Percentiles rank a stretch among this genome's conserved stretches.
phyloP scores from a whole-genome alignment of 1,139 yeast genomes.

The Taphrina communis region DNA sequence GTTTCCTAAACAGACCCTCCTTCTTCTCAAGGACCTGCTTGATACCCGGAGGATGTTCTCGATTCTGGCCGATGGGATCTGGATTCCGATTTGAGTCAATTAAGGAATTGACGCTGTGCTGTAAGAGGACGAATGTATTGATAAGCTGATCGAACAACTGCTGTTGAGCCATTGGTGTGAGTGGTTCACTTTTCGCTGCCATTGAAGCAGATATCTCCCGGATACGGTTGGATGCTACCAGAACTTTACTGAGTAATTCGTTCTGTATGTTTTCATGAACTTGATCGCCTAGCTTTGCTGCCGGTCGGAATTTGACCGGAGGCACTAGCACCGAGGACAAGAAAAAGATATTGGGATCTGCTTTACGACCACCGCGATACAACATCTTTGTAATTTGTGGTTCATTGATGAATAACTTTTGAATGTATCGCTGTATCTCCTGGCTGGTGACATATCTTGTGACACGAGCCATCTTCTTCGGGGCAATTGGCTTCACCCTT shows the following conservation, averaged over 20 bases:
- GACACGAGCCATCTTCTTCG: slow-evolving; percentile 4
- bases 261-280: slow-evolving; percentile 94
- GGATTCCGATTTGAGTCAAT: slow-evolving; percentile 92
- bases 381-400: slow-evolving; percentile 61
- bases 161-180: slow-evolving; percentile 74
- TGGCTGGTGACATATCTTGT: slow-evolving; percentile 34
- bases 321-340: slow-evolving; percentile 88
- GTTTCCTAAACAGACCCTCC: slow-evolving; percentile 97
- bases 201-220: slow-evolving; percentile 72
- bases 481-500: slow-evolving; percentile 70
- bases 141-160: slow-evolving; percentile 71
- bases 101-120: slow-evolving; percentile 92
- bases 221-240: slow-evolving; percentile 78
- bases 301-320: slow-evolving; percentile 93
- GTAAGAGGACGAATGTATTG: slow-evolving; percentile 93
- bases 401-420: slow-evolving; percentile 70
- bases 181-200: slow-evolving; percentile 54
- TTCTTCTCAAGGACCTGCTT: slow-evolving; percentile 98
- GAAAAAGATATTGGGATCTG: slow-evolving; percentile 85
- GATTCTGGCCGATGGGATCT: slow-evolving; percentile 62
- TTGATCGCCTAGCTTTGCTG: slow-evolving; percentile 95
- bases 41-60: slow-evolving; percentile 86
- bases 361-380: slow-evolving; percentile 44
- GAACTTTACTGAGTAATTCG: slow-evolving; percentile 77
- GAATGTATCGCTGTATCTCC: slow-evolving; percentile 34